phyloP scores from a whole-genome alignment of 352 stramenopile species.

The Thalassiosira hispida region DNA sequence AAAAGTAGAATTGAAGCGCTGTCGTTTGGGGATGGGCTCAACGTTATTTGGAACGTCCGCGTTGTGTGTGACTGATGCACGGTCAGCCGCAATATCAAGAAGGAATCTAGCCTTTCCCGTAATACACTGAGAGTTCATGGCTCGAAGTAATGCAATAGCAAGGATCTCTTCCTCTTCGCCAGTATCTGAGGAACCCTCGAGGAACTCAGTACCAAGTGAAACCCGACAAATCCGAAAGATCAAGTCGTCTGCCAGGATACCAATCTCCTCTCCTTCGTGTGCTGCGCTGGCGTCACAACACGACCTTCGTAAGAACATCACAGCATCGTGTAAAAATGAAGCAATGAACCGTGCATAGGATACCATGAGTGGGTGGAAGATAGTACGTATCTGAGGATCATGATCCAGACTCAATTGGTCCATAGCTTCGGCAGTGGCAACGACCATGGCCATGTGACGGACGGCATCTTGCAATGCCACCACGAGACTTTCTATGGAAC shows the following conservation, averaged over 20 bases:
- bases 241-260: conserved; percentile 38
- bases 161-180: conserved; percentile 31
- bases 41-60: background rate
- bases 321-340: conserved; percentile 38
- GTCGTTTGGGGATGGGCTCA: conserved; percentile 28
- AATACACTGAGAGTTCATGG: conserved; percentile 26
- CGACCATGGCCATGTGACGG: conserved; percentile 24
- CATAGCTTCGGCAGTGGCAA: conserved; percentile 37
- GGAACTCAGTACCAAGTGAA: conserved; percentile 26
- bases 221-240: conserved; percentile 32
- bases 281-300: background rate
- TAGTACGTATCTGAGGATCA: conserved; percentile 30
- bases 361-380: conserved; percentile 38
- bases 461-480: conserved; percentile 24
- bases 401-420: conserved; percentile 41
- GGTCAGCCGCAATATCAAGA: conserved; percentile 33
- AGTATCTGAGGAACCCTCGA: conserved; percentile 8
- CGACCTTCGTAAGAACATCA: conserved; percentile 19
- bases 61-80: background rate
- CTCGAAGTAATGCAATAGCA: conserved; percentile 33
- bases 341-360: conserved; percentile 33
- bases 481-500: conserved; percentile 19
- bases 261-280: conserved; percentile 22
- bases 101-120: conserved; percentile 29
- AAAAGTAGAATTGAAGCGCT: conserved; percentile 14